These are phyloP conservation scores for Bromus sterilis DNA, from an alignment of 176 grass and related monocot species.

Conservation along the genomic window DNA sequence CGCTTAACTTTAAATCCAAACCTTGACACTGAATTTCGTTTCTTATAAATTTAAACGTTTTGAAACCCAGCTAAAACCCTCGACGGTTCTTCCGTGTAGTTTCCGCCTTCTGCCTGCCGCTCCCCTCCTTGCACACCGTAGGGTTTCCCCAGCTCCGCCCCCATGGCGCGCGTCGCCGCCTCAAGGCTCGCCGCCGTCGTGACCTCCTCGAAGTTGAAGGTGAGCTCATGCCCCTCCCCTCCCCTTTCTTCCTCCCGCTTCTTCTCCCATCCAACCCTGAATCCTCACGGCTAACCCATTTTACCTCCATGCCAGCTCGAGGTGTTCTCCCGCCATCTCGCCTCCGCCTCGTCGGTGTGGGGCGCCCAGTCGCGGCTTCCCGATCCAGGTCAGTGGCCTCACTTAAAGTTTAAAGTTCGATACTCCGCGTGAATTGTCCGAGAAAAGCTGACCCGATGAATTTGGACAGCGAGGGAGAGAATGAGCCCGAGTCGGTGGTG, in stretches of 20 bases:
- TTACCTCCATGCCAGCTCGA: constrained; percentile 27
- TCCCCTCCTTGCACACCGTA: neutral
- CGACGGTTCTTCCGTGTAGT: neutral
- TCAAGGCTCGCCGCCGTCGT: constrained; percentile 30
- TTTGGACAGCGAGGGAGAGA: constrained; percentile 38
- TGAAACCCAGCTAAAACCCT: constrained; percentile 1
- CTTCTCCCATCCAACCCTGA: neutral
- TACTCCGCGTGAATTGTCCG: neutral
- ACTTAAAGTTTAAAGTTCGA: neutral
- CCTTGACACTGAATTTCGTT: neutral
- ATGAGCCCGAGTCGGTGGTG: constrained; percentile 28
- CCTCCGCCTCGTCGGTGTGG: constrained; percentile 23
- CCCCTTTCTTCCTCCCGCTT: neutral
- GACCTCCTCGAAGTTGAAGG: constrained; percentile 14
- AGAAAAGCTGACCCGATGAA: neutral
- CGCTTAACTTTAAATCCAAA: too few relatives aligned
- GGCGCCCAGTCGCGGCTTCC: neutral
- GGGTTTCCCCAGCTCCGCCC: constrained; percentile 17
- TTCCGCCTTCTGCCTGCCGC: neutral
- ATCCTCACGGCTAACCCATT: neutral
- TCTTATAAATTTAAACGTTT: neutral
- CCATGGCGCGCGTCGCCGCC: constrained; percentile 44
- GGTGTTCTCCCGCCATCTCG: constrained; percentile 36
- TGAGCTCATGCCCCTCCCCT: neutral
- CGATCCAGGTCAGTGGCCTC: constrained; percentile 11